Conservation (phyloP, 306 rosid species). For the Pterocarpus macrocarpus region DNA sequence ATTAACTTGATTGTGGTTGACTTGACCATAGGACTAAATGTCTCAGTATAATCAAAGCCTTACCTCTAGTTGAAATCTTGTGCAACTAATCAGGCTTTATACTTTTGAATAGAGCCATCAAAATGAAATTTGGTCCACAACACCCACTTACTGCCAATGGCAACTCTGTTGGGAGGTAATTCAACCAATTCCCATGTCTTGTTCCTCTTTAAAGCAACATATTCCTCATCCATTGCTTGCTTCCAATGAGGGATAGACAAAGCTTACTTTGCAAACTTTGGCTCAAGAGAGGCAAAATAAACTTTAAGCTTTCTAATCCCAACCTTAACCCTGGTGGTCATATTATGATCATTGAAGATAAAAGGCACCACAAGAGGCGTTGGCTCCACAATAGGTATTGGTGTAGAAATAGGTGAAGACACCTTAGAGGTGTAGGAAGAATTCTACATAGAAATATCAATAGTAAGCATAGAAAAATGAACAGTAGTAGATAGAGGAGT, state of each 20-base stretch:
- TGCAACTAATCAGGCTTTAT: neutral
- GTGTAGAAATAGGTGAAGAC: too few species aligned
- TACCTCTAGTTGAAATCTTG: too few species aligned
- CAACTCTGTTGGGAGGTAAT: neutral
- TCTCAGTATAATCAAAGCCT: neutral
- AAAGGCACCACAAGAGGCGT: too few species aligned
- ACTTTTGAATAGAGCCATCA: neutral
- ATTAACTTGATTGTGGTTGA: neutral
- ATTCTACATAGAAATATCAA: too few species aligned
- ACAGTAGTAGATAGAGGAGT: too few species aligned
- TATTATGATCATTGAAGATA: too few species aligned
- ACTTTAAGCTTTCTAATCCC: neutral
- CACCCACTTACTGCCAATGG: neutral
- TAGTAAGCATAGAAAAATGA: too few species aligned
- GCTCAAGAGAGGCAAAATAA: neutral
- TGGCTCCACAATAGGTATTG: too few species aligned
- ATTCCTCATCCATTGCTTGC: neutral
- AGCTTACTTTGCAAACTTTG: neutral
- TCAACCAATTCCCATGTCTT: neutral
- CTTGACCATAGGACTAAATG: neutral
- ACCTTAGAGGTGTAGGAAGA: too few species aligned
- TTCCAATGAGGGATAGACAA: neutral
- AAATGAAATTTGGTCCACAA: too few species aligned
- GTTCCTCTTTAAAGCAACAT: neutral
- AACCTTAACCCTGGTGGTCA: too few species aligned